A percentile compares a stretch with the other conserved stretches of the same genome.
These are phyloP conservation scores for Globisporangium viniferum DNA, from an alignment of 352 stramenopile genomes.

Conservation along the genomic window DNA sequence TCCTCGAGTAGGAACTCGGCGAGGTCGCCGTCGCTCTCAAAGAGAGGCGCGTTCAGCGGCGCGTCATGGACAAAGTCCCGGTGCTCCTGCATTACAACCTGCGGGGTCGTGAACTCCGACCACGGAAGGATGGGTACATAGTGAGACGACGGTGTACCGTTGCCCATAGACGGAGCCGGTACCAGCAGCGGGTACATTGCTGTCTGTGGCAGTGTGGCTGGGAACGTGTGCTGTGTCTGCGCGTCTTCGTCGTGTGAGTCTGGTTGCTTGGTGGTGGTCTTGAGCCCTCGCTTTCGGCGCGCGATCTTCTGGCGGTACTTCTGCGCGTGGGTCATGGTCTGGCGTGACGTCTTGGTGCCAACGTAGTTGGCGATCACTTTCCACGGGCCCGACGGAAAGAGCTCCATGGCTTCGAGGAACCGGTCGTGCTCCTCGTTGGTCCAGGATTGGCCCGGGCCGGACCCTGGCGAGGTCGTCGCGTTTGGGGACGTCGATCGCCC, in stretches of 20 bases:
- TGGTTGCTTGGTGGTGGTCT: constrained; percentile 14
- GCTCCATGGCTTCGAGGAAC: constrained; percentile 26
- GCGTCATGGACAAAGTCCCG: constrained; percentile 14
- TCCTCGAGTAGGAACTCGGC: constrained; percentile 21
- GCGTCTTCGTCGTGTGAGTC: background rate
- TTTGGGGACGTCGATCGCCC: background rate
- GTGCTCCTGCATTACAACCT: constrained; percentile 21
- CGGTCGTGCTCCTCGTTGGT: constrained; percentile 25
- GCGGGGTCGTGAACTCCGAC: constrained; percentile 14
- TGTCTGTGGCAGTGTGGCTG: background rate
- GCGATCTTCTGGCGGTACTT: constrained; percentile 32
- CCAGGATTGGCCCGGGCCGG: constrained; percentile 13
- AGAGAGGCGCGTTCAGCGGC: constrained; percentile 9
- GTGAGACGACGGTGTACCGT: background rate
- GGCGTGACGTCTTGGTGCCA: constrained; percentile 21
- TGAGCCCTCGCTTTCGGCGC: constrained; percentile 18
- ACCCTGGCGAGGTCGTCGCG: background rate
- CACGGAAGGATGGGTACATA: constrained; percentile 16
- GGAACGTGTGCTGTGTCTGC: background rate
- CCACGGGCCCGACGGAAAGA: constrained; percentile 26
- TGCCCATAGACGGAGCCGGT: background rate
- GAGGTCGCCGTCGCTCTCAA: constrained; percentile 17
- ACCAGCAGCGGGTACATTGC: background rate
- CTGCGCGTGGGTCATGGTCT: constrained; percentile 29
- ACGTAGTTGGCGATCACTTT: constrained; percentile 27